phyloP scores from a whole-genome alignment of 305 asterid genomes.

The Fraxinus greggii region DNA sequence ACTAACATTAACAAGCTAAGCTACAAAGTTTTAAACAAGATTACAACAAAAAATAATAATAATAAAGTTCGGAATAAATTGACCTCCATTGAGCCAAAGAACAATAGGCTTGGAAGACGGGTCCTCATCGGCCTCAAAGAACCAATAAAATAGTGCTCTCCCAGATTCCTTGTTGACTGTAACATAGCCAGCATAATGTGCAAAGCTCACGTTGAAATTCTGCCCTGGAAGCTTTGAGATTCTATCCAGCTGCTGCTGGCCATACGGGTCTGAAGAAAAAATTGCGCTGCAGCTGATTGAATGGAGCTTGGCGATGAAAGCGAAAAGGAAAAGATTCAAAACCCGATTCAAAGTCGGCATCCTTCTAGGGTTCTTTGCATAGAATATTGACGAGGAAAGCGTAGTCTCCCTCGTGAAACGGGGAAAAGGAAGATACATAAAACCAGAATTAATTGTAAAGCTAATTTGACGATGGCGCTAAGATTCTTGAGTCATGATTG shows the following conservation, averaged over 20 bases:
- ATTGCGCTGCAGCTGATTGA: constrained; percentile 26
- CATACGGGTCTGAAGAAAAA: constrained; percentile 25
- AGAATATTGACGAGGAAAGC: not conserved
- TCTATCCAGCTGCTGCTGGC: constrained; percentile 52
- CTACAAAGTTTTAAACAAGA: not conserved
- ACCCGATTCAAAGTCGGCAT: constrained; percentile 53
- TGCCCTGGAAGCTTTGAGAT: constrained; percentile 71
- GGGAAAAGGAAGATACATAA: not conserved
- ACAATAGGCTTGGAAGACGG: constrained; percentile 81
- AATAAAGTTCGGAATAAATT: constrained; percentile 11
- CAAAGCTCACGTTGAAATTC: constrained; percentile 65
- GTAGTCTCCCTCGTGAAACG: not conserved
- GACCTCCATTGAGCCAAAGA: constrained; percentile 98
- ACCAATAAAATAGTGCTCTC: constrained; percentile 78
- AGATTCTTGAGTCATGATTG: no score
- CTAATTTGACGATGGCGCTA: no score
- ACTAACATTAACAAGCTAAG: not conserved
- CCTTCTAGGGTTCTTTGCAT: constrained; percentile 31
- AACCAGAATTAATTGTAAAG: no score
- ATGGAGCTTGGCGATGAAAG: constrained; percentile 30
- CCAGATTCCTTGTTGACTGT: constrained; percentile 63
- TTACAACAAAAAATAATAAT: not conserved
- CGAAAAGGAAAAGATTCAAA: constrained; percentile 30
- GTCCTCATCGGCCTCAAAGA: constrained; percentile 78
- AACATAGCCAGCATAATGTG: constrained; percentile 69